Conservation (phyloP, 345 rosid species). For the Brassica rapa region DNA sequence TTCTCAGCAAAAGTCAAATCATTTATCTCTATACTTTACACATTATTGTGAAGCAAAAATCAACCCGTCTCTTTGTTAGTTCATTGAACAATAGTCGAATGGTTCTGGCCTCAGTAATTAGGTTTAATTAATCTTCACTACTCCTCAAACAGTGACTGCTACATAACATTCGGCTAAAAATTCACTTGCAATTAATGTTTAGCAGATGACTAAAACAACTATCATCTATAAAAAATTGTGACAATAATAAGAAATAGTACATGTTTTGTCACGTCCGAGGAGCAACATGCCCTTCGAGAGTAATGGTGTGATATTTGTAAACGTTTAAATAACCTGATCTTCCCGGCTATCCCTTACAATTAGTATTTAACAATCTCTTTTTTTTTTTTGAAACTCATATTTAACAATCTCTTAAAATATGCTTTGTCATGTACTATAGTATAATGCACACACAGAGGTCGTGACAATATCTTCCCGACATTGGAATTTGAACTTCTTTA, state of each 20-base stretch:
- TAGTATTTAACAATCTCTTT: not conserved
- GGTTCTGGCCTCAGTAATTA: not conserved
- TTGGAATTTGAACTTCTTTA: conserved; percentile 11
- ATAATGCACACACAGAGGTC: conserved; percentile 10
- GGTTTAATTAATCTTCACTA: not conserved
- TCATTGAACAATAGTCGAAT: not conserved
- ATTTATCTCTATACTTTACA: not conserved
- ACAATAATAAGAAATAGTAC: conserved; percentile 13
- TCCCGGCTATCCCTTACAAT: conserved; percentile 1
- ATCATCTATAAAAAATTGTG: not conserved
- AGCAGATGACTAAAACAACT: not conserved
- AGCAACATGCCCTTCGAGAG: conserved; percentile 42
- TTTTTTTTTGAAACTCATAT: not conserved
- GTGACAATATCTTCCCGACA: conserved; percentile 34
- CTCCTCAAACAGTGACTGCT: not conserved
- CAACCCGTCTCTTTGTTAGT: conserved; percentile 14
- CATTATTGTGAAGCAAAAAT: conserved; percentile 4
- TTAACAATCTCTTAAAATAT: not conserved
- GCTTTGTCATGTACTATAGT: not conserved
- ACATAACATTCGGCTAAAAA: not conserved
- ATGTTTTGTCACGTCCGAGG: conserved; percentile 43
- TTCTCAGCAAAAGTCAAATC: conserved; percentile 6
- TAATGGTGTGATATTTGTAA: conserved; percentile 26
- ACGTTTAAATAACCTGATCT: conserved; percentile 5
- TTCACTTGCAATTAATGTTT: not conserved